A percentile compares a stretch with the other conserved stretches of the same genome.
phyloP scores from a whole-genome alignment of 1,284 basidiomycete genomes.

The Ganoderma leucocontextum region DNA sequence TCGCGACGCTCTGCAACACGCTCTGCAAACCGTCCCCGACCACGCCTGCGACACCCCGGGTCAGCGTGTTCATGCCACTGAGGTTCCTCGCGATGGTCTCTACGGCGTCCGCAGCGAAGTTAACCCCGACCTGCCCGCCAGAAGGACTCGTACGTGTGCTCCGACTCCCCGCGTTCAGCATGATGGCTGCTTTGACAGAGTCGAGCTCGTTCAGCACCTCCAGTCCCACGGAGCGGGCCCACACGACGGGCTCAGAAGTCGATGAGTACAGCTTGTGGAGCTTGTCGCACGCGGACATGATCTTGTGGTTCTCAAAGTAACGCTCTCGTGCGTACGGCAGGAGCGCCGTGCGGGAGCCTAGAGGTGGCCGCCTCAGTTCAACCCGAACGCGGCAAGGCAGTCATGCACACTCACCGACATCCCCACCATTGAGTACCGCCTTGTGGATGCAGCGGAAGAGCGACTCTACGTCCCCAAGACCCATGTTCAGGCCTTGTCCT shows the following conservation, averaged over 20 bases:
- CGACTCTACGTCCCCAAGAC: conserved; percentile 85
- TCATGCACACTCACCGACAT: conserved; percentile 69
- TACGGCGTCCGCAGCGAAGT: conserved; percentile 39
- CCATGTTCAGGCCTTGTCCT: conserved; percentile 96
- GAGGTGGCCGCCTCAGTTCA: conserved; percentile 2
- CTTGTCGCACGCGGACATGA: conserved; percentile 88
- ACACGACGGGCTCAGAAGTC: conserved; percentile 76
- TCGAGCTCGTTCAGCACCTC: conserved; percentile 92
- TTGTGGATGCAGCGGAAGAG: conserved; percentile 70
- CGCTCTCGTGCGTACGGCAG: conserved; percentile 81
- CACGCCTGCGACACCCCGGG: conserved; percentile 30
- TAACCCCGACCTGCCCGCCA: conserved; percentile 33
- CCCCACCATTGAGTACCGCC: conserved; percentile 70
- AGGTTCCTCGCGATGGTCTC: conserved; percentile 37
- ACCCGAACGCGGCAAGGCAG: background rate
- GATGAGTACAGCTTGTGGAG: conserved; percentile 86
- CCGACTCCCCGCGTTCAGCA: conserved; percentile 79
- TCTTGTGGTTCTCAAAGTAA: conserved; percentile 86
- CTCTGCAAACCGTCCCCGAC: conserved; percentile 35
- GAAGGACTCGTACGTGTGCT: conserved; percentile 16
- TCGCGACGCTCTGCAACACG: conserved; percentile 25
- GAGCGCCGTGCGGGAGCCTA: conserved; percentile 83
- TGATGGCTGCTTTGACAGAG: conserved; percentile 81
- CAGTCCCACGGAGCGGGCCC: conserved; percentile 87
- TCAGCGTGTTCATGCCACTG: conserved; percentile 30